These are phyloP conservation scores for Neurospora tetrasperma DNA, from an alignment of 495 filamentous ascomycete genomes.

Conservation along the genomic window DNA sequence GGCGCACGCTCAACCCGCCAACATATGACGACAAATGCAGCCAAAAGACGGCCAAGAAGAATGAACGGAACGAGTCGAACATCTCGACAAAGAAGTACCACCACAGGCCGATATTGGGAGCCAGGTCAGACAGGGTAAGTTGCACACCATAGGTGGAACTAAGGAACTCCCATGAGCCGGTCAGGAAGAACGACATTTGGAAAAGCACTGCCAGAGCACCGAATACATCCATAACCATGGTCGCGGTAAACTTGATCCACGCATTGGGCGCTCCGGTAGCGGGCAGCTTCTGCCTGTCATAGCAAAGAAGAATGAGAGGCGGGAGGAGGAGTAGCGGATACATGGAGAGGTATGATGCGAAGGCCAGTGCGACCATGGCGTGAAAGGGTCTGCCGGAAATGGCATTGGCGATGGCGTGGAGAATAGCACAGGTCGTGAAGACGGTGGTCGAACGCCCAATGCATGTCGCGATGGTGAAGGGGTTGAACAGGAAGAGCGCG, in stretches of 20 bases:
- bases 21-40: conserved; percentile 85
- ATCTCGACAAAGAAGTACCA: conserved; percentile 99
- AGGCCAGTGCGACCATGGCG: conserved; percentile 74
- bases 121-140: conserved; percentile 81
- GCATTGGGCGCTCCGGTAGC: background rate
- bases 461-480: conserved; percentile 87
- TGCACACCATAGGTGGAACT: conserved; percentile 85
- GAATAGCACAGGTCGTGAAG: conserved; percentile 81
- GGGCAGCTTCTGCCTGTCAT: conserved; percentile 47
- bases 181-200: conserved; percentile 61
- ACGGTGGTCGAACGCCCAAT: conserved; percentile 85
- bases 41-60: conserved; percentile 98
- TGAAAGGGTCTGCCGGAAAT: conserved; percentile 62
- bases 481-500: conserved; percentile 86
- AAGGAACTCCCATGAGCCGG: conserved; percentile 77
- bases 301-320: conserved; percentile 71
- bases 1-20: conserved; percentile 66
- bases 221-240: conserved; percentile 38
- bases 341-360: conserved; percentile 84
- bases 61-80: conserved; percentile 94
- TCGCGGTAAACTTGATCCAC: conserved; percentile 36
- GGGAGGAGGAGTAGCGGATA: conserved; percentile 82
- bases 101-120: conserved; percentile 93
- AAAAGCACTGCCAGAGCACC: conserved; percentile 47
- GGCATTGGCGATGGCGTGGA: conserved; percentile 75